Base-by-base conservation (phyloP, 73 alveolate species). In the Diophrys sp. region DNA sequence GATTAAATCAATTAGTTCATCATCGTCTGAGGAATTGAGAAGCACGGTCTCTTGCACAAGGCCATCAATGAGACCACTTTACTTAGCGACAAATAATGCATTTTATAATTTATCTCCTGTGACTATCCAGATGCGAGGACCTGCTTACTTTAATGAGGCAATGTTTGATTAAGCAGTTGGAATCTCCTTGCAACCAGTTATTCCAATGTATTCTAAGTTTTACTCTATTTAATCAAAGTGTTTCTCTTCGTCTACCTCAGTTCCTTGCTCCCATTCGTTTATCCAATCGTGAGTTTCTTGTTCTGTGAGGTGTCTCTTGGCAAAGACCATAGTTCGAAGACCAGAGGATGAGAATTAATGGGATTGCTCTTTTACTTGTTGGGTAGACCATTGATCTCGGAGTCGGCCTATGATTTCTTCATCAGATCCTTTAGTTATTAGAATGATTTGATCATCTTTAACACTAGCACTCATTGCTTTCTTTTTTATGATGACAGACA, bases 71-170 rank as follows among this genome's bases (percentile, higher is more conserved):
- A 44, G 5, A 11, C 62, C 62, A 44, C n/a, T 44, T 44, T 44
- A 95, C 84, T 55, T 95, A 87, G 78, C 87, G 85, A n/a, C 62
- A 44, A 11, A 44, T 44, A 44, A 44, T 44, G 99, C 99, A 0
- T 97, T 93, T 74, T 83, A 90, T 79, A 87, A 73, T 74, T 87
- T 91, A 78, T 91, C 97, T 73, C 97, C 97, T 0, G 97, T 91
- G 82, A 87, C 80, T 76, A 91, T 90, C 97, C 97, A 91, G 26
- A 91, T 54, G 24, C 29, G 23, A n/a, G 29, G 23, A 1, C 75
- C 75, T 18, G 62, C 62, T 44, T 44, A 5, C 62, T 11, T 11
- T 44, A 44, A 44, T 11, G 18, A 18, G 18, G 62, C 18, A 44
- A 44, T 18, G 5, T 5, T 11, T 5, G 62, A 44, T 44, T n/a